phyloP scores from a whole-genome alignment of 176 grass and related monocot species.

The Aegilops umbellulata region DNA sequence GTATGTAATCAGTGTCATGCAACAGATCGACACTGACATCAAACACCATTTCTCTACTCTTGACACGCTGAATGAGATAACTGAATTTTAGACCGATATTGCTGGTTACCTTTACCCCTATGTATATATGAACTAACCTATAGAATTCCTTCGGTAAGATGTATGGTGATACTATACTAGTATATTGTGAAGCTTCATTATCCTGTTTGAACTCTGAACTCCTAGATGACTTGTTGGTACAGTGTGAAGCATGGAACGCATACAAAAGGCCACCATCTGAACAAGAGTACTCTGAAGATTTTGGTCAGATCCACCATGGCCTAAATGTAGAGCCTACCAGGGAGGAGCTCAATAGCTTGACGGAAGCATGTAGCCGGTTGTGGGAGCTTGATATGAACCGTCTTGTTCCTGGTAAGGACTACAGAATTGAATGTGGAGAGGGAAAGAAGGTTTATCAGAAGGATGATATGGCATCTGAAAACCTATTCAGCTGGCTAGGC shows the following conservation, averaged over 20 bases:
- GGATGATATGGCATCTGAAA: constrained; percentile 76
- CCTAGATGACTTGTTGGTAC: neutral
- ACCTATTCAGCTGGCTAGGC: constrained; percentile 67
- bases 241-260: constrained; percentile 76
- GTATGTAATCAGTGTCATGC: neutral
- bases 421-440: constrained; percentile 69
- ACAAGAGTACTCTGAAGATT: constrained; percentile 74
- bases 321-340: constrained; percentile 64
- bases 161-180: neutral
- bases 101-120: neutral
- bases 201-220: constrained; percentile 38
- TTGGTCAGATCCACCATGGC: constrained; percentile 43
- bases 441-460: constrained; percentile 93
- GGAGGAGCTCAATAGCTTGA: constrained; percentile 79
- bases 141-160: constrained; percentile 13
- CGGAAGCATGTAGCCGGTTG: constrained; percentile 63
- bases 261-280: constrained; percentile 71
- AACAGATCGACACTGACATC: neutral
- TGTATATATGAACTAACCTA: neutral
- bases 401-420: constrained; percentile 80
- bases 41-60: neutral
- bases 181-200: constrained; percentile 17
- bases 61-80: neutral
- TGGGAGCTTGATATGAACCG: constrained; percentile 90
- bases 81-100: neutral